These are phyloP conservation scores for Lactarius indigo DNA, from an alignment of 768 basidiomycete species.

Conservation along the genomic window DNA sequence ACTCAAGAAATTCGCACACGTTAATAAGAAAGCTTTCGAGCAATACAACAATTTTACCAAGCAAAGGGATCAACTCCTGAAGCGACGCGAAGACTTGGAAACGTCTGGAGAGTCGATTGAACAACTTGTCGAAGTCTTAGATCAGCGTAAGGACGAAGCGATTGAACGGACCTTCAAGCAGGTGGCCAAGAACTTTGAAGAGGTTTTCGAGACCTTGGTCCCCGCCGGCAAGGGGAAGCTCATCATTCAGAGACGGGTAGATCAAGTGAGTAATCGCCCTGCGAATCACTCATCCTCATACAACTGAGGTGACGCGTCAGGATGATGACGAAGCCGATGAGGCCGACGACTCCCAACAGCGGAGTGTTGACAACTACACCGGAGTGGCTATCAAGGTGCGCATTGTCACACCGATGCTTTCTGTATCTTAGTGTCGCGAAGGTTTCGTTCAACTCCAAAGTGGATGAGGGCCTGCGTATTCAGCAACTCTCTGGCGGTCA, in stretches of 20 bases:
- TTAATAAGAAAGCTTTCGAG: slow-evolving; percentile 99
- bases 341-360: slow-evolving; percentile 67
- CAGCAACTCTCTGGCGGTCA: slow-evolving; percentile 97
- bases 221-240: slow-evolving; percentile 88
- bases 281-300: neutral
- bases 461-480: slow-evolving; percentile 93
- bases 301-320: slow-evolving; percentile 32
- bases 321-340: slow-evolving; percentile 76
- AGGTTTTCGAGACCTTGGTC: slow-evolving; percentile 94
- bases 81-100: slow-evolving; percentile 88
- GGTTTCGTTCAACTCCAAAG: slow-evolving; percentile 99
- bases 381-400: slow-evolving; percentile 91
- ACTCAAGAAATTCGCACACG: slow-evolving; percentile 94
- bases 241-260: slow-evolving; percentile 89
- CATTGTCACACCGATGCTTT: neutral
- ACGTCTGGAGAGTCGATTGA: slow-evolving; percentile 86
- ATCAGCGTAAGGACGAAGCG: slow-evolving; percentile 97
- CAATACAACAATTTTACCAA: slow-evolving; percentile 98
- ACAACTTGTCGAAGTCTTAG: slow-evolving; percentile 88
- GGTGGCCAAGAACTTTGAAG: slow-evolving; percentile 94
- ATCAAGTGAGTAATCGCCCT: slow-evolving; percentile 51
- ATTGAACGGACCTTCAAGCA: slow-evolving; percentile 99
- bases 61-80: slow-evolving; percentile 86
- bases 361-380: slow-evolving; percentile 88
- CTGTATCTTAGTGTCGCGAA: slow-evolving; percentile 30